Evolutionary conservation across 768 basidiomycete genomes (phyloP), one percentile per base, ranked within the genome.

Genomic region (Lenzites betulinus): DNA sequence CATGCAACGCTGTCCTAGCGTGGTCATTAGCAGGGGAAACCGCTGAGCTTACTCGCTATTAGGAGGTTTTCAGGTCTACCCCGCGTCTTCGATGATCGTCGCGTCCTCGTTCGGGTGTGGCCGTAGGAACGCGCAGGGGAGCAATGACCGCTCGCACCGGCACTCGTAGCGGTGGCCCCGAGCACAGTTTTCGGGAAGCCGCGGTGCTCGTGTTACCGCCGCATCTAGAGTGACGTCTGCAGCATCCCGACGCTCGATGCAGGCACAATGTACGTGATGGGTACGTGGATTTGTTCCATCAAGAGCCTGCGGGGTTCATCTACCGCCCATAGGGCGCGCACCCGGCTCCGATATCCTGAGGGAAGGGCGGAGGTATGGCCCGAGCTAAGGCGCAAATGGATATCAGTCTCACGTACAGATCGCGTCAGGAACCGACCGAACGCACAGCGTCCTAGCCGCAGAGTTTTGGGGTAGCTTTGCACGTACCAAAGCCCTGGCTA

Each of bases 271-370:
- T 62, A 62, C 60, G 60, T 62, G 55, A 57, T 62, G 60, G 51
- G 44, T 46, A 62, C 55, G 60, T 59, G 38, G 50, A 7, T n/a
- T 11, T 22, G 18, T 38, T 30, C 28, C 26, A 9, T 42, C 26
- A 51, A 52, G 51, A 62, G 51, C 54, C 43, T 57, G 52, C 57
- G 57, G 38, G 46, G 50, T 62, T 53, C 44, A 33, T 49, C 60
- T 25, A 47, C 33, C 8, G 41, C 33, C 26, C 20, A 49, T 52
- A n/a, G n/a, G n/a, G n/a, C 48, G 33, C 52, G 33, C 41, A 22
- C 39, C 38, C 52, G 60, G 54, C 20, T 39, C 42, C 49, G 51
- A 16, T 16, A 43, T 41, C 54, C 54, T 43, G 50, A 57, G 38
- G 51, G 46, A 41, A 43, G 30, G 35, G 38, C 60, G 60, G 60